Evolutionary conservation across 768 basidiomycete genomes (phyloP).

Genomic region (Myochromella boudieri): DNA sequence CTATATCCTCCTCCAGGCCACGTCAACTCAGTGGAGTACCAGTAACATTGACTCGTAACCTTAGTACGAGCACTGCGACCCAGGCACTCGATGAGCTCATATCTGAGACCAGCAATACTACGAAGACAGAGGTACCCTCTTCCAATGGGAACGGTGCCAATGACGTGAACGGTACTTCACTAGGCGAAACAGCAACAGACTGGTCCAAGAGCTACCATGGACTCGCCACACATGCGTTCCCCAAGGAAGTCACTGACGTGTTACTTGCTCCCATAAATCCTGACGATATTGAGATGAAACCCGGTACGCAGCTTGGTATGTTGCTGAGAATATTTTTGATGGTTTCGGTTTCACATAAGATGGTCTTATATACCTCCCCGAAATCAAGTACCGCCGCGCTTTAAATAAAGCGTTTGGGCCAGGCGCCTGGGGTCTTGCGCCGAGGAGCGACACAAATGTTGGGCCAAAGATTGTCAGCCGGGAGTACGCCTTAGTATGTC

Average conservation of each 20-base stretch:
- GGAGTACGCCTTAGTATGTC: constrained; percentile 92
- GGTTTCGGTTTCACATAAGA: too few relatives aligned
- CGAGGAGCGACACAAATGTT: constrained; percentile 89
- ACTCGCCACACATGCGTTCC: constrained; percentile 73
- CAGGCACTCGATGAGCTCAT: background rate
- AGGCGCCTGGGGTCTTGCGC: constrained; percentile 96
- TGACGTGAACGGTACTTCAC: background rate
- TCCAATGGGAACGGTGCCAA: constrained; percentile 1
- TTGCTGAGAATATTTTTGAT: too few relatives aligned
- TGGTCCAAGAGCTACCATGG: constrained; percentile 92
- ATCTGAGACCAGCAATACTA: constrained; percentile 1
- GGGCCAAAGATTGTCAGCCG: constrained; percentile 85
- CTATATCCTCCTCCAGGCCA: too few relatives aligned
- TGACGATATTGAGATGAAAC: constrained; percentile 89
- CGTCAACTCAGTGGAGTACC: too few relatives aligned
- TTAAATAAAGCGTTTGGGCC: constrained; percentile 94
- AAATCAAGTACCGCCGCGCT: constrained; percentile 93
- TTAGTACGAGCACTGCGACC: constrained; percentile 12
- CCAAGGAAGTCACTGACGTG: constrained; percentile 68
- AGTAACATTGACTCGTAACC: too few relatives aligned
- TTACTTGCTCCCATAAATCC: constrained; percentile 76
- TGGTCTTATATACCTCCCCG: constrained; percentile 91
- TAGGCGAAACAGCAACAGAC: constrained; percentile 45
- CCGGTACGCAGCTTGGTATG: constrained; percentile 52
- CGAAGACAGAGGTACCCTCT: constrained; percentile 6